phyloP scores from a whole-genome alignment of 2,329 filamentous ascomycete species.

The Aureobasidium mangrovei region DNA sequence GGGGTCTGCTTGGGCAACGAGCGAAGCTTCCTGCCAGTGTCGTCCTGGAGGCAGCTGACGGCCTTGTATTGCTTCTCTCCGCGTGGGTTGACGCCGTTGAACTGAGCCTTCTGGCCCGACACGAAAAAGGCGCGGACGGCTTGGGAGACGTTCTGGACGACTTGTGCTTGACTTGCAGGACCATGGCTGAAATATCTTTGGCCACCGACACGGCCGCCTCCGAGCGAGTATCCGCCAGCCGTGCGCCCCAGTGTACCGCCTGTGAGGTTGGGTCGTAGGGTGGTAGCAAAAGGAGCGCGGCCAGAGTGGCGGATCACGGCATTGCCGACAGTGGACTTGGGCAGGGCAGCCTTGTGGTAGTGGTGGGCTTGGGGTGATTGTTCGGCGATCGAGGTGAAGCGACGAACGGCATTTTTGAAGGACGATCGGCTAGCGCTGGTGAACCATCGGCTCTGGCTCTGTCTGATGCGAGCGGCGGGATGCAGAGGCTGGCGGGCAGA shows the following conservation, averaged over 20 bases:
- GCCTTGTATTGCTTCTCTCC: slow-evolving; percentile 73
- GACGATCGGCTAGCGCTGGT: slow-evolving; percentile 42
- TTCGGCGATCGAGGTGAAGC: slow-evolving; percentile 41
- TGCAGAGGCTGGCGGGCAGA: slow-evolving; percentile 51
- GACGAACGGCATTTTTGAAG: slow-evolving; percentile 37
- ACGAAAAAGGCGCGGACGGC: slow-evolving; percentile 87
- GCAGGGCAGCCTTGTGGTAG: slow-evolving; percentile 39
- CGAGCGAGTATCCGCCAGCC: slow-evolving; percentile 75
- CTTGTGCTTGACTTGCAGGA: slow-evolving; percentile 76
- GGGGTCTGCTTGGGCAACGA: slow-evolving; percentile 49
- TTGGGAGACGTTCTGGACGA: slow-evolving; percentile 89
- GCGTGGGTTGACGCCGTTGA: slow-evolving; percentile 64
- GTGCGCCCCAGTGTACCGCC: slow-evolving; percentile 77
- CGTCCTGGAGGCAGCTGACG: slow-evolving; percentile 65
- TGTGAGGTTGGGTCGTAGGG: slow-evolving; percentile 84
- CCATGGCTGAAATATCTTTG: slow-evolving; percentile 84
- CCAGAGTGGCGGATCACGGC: slow-evolving; percentile 57
- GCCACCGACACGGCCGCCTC: slow-evolving; percentile 59
- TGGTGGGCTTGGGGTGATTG: slow-evolving; percentile 28
- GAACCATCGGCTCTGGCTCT: slow-evolving; percentile 56
- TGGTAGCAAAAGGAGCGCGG: slow-evolving; percentile 76
- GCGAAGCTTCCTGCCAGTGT: slow-evolving; percentile 60
- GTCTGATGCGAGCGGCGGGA: slow-evolving; percentile 53
- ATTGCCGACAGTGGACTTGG: slow-evolving; percentile 47
- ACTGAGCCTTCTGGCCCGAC: slow-evolving; percentile 81